Evolutionary conservation across 2,329 filamentous ascomycete species (phyloP).

Genomic region (Grosmannia penicillata): DNA sequence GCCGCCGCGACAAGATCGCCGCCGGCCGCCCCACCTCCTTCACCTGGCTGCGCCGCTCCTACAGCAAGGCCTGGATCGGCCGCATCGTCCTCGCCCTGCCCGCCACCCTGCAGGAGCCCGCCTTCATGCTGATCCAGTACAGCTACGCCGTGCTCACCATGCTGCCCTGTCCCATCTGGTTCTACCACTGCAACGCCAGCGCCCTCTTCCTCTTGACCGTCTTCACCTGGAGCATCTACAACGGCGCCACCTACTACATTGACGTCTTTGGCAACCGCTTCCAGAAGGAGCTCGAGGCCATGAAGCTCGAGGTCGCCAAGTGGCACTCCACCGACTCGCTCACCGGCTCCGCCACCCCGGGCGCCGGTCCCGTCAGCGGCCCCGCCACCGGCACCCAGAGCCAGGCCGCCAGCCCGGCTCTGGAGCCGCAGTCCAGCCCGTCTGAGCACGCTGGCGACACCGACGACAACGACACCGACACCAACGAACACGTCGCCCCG

Average conservation of each 20-base stretch:
- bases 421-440: constrained; percentile 4
- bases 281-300: constrained; percentile 83
- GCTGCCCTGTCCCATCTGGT: constrained; percentile 90
- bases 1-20: constrained; percentile 88
- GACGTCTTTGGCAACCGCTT: constrained; percentile 95
- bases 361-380: constrained; percentile 7
- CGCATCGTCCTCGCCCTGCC: constrained; percentile 71
- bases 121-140: constrained; percentile 97
- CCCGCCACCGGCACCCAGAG: constrained; percentile 1
- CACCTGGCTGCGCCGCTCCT: constrained; percentile 88
- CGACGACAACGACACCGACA: constrained; percentile 4
- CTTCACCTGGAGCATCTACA: constrained; percentile 94
- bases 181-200: constrained; percentile 72
- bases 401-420: constrained; percentile 7
- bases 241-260: constrained; percentile 95
- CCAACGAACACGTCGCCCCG: constrained; percentile 8
- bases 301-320: constrained; percentile 78
- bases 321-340: constrained; percentile 45
- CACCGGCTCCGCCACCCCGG: constrained; percentile 20
- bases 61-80: constrained; percentile 80
- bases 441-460: not conserved
- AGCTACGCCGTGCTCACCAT: constrained; percentile 81
- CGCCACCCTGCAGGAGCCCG: constrained; percentile 60
- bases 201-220: constrained; percentile 61
- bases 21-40: constrained; percentile 92